Base-by-base conservation (phyloP, 306 rosid species). In the Elaeagnus macrophylla region DNA sequence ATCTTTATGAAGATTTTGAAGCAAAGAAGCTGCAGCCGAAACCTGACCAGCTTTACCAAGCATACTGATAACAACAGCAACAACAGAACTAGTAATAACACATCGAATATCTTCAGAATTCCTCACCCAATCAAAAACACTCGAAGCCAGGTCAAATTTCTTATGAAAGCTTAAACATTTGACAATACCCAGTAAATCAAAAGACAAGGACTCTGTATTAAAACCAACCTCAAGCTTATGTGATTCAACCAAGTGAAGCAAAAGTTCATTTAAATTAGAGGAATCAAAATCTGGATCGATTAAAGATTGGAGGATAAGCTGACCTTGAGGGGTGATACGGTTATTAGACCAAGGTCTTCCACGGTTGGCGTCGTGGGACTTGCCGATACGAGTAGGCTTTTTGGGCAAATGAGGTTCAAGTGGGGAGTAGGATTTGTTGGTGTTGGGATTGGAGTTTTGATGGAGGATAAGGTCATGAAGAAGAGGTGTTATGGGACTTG, bases 261-360 rank as follows among this genome's bases (percentile, higher is more conserved):
- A 2, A 25, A 25, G 32, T 25, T 25, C 4, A n/a, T 74, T 66
- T 7, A 81, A 47, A 0, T 49, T 49, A 43, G 63, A 19, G 25
- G 79, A 69, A 63, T 25, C 66, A 40, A 81, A 79, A 7, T 63
- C 50, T 0, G 91, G 72, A 72, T 70, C 48, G 15, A 53, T 65
- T 37, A 91, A 61, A 66, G 78, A 68, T 12, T 67, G 16, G 36
- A 86, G 81, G 69, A 77, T 41, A 37, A 25, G 67, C 70, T 67
- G 80, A 80, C 89, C 96, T 75, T 57, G 69, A 38, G 72, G 43
- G 12, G 96, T 82, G 42, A 91, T 77, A 8, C 67, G 67, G 37
- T 65, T 83, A 48, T 67, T 65, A 14, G 70, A 78, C 97, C 97
- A 91, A 10, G 89, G 86, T 71, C 75, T 86, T 41, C 95, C 97